Percentiles rank a stretch among this genome's conserved stretches.
phyloP scores from a whole-genome alignment of 352 stramenopile species.

The Elongisporangium senticosum region DNA sequence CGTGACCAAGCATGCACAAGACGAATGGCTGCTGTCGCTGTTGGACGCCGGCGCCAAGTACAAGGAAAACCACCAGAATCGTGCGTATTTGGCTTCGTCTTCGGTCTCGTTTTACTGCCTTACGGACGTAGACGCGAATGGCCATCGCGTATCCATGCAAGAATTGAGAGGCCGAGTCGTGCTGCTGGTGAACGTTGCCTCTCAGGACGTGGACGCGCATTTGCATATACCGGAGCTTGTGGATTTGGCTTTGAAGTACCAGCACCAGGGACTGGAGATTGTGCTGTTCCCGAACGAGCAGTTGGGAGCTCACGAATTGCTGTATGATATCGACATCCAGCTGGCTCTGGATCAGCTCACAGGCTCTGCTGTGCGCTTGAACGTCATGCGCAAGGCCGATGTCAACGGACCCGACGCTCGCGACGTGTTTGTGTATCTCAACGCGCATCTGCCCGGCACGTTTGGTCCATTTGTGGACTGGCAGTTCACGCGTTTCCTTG shows the following conservation, averaged over 20 bases:
- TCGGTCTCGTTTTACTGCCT: slow-evolving; percentile 73
- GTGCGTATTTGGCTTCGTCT: slow-evolving; percentile 21
- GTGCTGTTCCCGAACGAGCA: slow-evolving; percentile 86
- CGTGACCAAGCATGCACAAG: slow-evolving; percentile 28
- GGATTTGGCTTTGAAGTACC: slow-evolving; percentile 55
- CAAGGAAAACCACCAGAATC: slow-evolving; percentile 18
- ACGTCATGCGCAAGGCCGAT: slow-evolving; percentile 65
- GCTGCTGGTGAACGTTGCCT: slow-evolving; percentile 71
- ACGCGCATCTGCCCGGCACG: slow-evolving; percentile 54
- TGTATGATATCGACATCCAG: slow-evolving; percentile 45
- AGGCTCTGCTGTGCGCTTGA: slow-evolving; percentile 19
- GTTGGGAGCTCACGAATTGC: slow-evolving; percentile 76
- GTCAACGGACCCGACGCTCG: slow-evolving; percentile 83
- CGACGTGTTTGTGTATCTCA: slow-evolving; percentile 79
- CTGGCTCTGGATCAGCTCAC: slow-evolving; percentile 55
- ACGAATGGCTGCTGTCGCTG: slow-evolving; percentile 42
- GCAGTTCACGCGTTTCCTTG: slow-evolving; percentile 91
- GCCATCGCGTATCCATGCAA: slow-evolving; percentile 53
- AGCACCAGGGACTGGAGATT: slow-evolving; percentile 43
- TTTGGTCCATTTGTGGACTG: slow-evolving; percentile 80
- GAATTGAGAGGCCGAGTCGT: slow-evolving; percentile 53
- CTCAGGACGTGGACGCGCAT: slow-evolving; percentile 73
- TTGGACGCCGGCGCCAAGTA: slow-evolving; percentile 40
- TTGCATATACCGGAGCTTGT: slow-evolving; percentile 76
- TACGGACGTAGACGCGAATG: slow-evolving; percentile 49